These are phyloP conservation scores for Phanerodontia chrysosporium DNA, from an alignment of 768 basidiomycete genomes.

Conservation along the genomic window DNA sequence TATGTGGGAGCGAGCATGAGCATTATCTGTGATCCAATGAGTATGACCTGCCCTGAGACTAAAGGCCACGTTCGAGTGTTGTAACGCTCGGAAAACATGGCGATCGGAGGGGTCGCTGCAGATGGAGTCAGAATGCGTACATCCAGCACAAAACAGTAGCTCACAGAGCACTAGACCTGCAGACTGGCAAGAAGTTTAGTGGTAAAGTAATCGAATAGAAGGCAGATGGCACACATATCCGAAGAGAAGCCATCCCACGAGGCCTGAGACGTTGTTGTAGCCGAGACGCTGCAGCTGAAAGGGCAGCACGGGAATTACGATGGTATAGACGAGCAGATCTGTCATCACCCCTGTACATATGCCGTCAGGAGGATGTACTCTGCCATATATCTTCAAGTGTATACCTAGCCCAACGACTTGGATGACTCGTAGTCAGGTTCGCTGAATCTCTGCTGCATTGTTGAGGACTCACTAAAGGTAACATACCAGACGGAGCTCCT, in stretches of 20 bases:
- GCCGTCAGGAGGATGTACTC: no score
- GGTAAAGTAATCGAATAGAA: no score
- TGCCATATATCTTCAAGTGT: no score
- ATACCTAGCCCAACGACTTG: conserved; percentile 30
- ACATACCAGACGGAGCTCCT: conserved; percentile 32
- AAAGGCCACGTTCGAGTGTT: conserved; percentile 29
- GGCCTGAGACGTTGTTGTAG: conserved; percentile 29
- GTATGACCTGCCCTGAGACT: conserved; percentile 27
- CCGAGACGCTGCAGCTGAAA: conserved; percentile 33
- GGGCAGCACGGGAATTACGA: conserved; percentile 37
- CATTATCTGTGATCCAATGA: conserved; percentile 33
- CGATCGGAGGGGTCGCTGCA: conserved; percentile 33
- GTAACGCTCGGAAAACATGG: conserved; percentile 31
- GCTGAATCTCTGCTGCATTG: no score
- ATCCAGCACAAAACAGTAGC: conserved; percentile 16
- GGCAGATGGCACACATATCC: conserved; percentile 35
- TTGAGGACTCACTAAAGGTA: conserved; percentile 23
- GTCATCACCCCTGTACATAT: conserved; percentile 26
- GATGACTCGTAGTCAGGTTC: no score
- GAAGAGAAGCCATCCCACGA: conserved; percentile 37
- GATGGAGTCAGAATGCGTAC: conserved; percentile 23
- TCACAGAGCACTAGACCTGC: conserved; percentile 2
- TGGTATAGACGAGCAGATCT: conserved; percentile 34
- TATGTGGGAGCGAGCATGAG: conserved; percentile 37
- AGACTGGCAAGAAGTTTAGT: no score